Evolutionary conservation across 495 filamentous ascomycete genomes (phyloP).

Genomic region (Penicillium odoratum): DNA sequence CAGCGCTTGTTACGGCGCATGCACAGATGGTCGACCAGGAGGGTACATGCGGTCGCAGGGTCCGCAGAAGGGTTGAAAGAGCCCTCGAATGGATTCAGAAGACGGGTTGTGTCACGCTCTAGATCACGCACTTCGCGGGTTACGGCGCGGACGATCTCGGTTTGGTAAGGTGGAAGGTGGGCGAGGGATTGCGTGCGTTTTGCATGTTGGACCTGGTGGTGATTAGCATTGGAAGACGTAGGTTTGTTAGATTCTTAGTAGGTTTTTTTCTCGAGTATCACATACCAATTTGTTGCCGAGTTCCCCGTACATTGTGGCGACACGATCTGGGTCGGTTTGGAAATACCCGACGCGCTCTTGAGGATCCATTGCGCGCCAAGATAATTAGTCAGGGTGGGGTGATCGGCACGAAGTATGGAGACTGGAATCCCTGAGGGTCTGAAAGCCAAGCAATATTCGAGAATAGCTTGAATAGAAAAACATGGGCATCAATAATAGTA

Average conservation of each 20-base stretch:
- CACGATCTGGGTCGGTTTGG: conserved; percentile 23
- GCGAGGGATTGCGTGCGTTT: conserved; percentile 89
- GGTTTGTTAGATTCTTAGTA: background rate
- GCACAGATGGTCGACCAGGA: conserved; percentile 90
- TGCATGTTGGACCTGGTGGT: conserved; percentile 83
- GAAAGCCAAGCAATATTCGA: background rate
- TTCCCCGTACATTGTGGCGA: conserved; percentile 80
- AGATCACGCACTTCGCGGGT: conserved; percentile 93
- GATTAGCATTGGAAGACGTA: conserved; percentile 7
- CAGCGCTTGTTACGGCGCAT: conserved; percentile 98
- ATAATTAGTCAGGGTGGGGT: conserved; percentile 26
- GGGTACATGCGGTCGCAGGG: conserved; percentile 78
- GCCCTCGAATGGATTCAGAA: conserved; percentile 79
- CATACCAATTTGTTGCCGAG: conserved; percentile 79
- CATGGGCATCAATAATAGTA: background rate
- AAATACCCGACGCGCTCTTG: conserved; percentile 21
- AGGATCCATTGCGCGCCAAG: conserved; percentile 30
- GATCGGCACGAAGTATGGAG: conserved; percentile 7
- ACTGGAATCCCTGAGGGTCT: background rate
- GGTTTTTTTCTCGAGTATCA: conserved; percentile 5
- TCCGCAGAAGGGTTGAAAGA: conserved; percentile 84
- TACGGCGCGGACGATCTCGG: conserved; percentile 84
- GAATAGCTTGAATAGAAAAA: background rate
- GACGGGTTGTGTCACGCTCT: conserved; percentile 79
- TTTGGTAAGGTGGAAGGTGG: conserved; percentile 89